Percentiles rank a stretch among this genome's conserved stretches.
These are phyloP conservation scores for Cutaneotrichosporon arboriforme DNA, from an alignment of 1,284 basidiomycete species.

Conservation along the genomic window DNA sequence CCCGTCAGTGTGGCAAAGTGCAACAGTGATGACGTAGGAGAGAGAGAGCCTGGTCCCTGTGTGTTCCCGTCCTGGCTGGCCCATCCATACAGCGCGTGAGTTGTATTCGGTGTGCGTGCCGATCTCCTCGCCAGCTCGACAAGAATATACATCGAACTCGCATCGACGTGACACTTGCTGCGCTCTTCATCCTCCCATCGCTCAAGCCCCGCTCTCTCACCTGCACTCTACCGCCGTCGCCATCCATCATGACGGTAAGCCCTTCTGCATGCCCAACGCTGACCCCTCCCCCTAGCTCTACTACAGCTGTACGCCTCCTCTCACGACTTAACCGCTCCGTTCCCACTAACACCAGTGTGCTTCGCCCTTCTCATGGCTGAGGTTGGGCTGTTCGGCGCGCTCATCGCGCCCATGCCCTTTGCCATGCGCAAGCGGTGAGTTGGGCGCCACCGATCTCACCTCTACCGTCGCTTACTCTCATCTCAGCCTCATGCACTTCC, in stretches of 20 bases:
- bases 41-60: background rate
- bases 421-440: slow-evolving; percentile 45
- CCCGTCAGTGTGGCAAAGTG: background rate
- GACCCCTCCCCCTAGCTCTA: slow-evolving; percentile 40
- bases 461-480: too few relatives aligned
- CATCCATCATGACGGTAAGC: slow-evolving; percentile 20
- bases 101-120: too few relatives aligned
- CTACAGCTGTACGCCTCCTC: slow-evolving; percentile 32
- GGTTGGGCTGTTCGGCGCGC: slow-evolving; percentile 42
- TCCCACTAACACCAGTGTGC: slow-evolving; percentile 35
- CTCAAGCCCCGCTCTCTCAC: background rate
- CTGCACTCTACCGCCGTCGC: background rate
- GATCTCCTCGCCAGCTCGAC: background rate
- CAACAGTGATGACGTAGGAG: background rate
- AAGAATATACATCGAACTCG: background rate
- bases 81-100: too few relatives aligned
- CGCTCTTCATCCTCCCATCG: background rate
- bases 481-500: slow-evolving; percentile 47
- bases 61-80: too few relatives aligned
- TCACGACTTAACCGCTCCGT: too few relatives aligned
- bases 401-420: slow-evolving; percentile 49
- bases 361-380: slow-evolving; percentile 46
- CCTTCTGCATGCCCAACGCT: background rate
- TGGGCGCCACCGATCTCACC: background rate
- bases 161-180: background rate